Evolutionary conservation across 306 rosid species (phyloP).

Genomic region (Pyrus pyrifolia): DNA sequence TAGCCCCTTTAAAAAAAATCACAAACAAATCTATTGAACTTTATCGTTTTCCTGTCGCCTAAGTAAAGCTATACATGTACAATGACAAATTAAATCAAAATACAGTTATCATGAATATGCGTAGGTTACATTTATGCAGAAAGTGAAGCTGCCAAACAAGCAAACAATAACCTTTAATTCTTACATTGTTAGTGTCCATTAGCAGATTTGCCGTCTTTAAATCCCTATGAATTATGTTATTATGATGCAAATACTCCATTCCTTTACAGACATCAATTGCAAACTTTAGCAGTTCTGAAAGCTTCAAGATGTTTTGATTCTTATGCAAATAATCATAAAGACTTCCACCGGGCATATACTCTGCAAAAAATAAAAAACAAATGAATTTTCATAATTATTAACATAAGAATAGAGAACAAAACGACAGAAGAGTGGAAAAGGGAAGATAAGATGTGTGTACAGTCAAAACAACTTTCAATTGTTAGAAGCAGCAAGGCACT

Average conservation of each 20-base stretch:
- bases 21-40: neutral
- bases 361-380: slow-evolving; percentile 39
- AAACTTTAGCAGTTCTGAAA: slow-evolving; percentile 66
- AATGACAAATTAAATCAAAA: neutral
- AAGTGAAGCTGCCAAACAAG: slow-evolving; percentile 2
- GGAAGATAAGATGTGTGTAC: neutral
- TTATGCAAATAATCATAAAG: slow-evolving; percentile 94
- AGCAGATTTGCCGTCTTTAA: slow-evolving; percentile 96
- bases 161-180: slow-evolving; percentile 24
- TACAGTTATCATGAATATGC: neutral
- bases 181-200: slow-evolving; percentile 79
- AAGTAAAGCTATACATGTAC: neutral
- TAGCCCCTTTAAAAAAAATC: neutral
- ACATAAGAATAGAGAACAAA: neutral
- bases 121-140: neutral
- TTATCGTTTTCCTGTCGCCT: neutral
- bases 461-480: neutral
- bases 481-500: neutral
- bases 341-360: slow-evolving; percentile 98
- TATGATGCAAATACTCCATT: slow-evolving; percentile 89
- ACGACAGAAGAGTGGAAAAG: slow-evolving; percentile 1
- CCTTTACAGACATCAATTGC: slow-evolving; percentile 92
- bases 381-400: neutral
- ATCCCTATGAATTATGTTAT: slow-evolving; percentile 86
- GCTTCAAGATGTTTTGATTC: slow-evolving; percentile 68